Conservation (phyloP, 2,329 filamentous ascomycete species). For the Colletotrichum limetticola region DNA sequence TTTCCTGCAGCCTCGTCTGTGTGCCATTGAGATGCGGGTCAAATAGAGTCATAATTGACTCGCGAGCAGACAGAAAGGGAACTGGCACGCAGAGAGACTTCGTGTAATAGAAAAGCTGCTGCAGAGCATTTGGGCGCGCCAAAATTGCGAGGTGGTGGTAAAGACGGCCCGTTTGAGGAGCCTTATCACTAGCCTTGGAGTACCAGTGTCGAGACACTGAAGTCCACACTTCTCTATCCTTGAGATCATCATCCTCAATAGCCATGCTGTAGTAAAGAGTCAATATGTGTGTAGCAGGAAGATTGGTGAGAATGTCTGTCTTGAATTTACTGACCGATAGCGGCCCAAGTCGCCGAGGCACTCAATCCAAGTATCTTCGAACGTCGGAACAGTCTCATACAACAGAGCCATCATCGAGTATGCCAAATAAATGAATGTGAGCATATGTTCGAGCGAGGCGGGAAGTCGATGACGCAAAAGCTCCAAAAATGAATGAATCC, state of each 20-base stretch:
- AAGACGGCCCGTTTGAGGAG: constrained; percentile 79
- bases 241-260: constrained; percentile 83
- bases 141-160: constrained; percentile 92
- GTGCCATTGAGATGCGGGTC: constrained; percentile 60
- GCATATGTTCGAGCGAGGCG: constrained; percentile 85
- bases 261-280: constrained; percentile 70
- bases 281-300: background rate
- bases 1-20: background rate
- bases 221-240: constrained; percentile 84
- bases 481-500: constrained; percentile 87
- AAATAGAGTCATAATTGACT: constrained; percentile 77
- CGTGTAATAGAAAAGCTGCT: constrained; percentile 78
- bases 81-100: constrained; percentile 76
- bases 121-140: constrained; percentile 74
- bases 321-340: constrained; percentile 57
- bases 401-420: constrained; percentile 92
- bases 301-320: no score
- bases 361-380: constrained; percentile 92
- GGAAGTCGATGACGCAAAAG: constrained; percentile 80
- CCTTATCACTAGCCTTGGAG: constrained; percentile 80
- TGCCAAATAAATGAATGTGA: constrained; percentile 87
- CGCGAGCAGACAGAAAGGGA: constrained; percentile 75
- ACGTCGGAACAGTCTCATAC: constrained; percentile 85
- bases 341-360: constrained; percentile 87
- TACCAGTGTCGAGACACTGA: constrained; percentile 87